Evolutionary conservation across 2,329 filamentous ascomycete species (phyloP).

Genomic region (Aureobasidium namibiae): DNA sequence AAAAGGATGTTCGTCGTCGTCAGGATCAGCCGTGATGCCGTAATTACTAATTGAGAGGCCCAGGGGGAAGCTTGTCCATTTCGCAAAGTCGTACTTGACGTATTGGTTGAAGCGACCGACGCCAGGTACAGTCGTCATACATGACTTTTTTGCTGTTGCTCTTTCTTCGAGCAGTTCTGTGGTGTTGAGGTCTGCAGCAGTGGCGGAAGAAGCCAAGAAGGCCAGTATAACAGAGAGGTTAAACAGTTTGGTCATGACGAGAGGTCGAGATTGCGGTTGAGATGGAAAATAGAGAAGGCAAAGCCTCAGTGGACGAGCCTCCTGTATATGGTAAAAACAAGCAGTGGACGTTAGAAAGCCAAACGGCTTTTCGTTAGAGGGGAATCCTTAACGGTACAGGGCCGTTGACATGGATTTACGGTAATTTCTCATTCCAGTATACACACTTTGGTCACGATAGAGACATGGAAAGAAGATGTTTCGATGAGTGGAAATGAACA

Average conservation of each 20-base stretch:
- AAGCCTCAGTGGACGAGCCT: neutral
- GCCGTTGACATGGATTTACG: neutral
- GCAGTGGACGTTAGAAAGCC: neutral
- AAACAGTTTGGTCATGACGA: neutral
- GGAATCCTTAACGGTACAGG: neutral
- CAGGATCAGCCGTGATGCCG: neutral
- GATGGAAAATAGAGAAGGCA: no score
- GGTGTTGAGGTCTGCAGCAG: neutral
- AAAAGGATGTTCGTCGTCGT: constrained; percentile 5
- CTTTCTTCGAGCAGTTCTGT: neutral
- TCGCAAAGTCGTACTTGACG: constrained; percentile 7
- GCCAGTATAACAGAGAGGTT: neutral
- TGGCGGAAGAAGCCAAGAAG: neutral
- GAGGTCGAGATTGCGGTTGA: neutral
- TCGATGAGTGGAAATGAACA: neutral
- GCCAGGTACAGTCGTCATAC: neutral
- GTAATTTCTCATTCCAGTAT: neutral
- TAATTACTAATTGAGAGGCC: neutral
- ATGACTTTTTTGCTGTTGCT: constrained; percentile 1
- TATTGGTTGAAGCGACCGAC: constrained; percentile 6
- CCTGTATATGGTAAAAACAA: neutral
- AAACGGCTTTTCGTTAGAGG: constrained; percentile 7
- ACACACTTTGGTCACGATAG: neutral
- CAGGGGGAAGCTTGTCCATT: neutral
- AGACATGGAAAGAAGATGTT: neutral